phyloP scores from a whole-genome alignment of 139 green algal species.

The Zygnema cylindricum region DNA sequence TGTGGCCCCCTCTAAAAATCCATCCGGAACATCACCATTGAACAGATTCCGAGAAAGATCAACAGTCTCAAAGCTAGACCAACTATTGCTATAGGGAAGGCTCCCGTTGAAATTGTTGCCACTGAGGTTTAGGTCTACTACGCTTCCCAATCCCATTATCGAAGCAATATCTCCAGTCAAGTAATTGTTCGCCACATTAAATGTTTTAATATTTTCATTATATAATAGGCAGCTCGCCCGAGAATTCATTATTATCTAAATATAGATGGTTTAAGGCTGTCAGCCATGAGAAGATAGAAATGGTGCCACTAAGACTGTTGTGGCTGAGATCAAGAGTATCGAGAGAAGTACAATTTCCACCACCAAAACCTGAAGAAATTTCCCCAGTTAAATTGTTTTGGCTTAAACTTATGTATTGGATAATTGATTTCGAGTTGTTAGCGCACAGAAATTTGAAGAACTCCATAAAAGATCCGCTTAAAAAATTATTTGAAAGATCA shows the following conservation, averaged over 20 bases:
- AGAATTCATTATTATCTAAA: slow-evolving; percentile 18
- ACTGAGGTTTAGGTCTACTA: neutral
- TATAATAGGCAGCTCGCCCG: slow-evolving; percentile 14
- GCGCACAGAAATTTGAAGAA: neutral
- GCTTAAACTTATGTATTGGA: neutral
- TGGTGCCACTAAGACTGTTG: slow-evolving; percentile 18
- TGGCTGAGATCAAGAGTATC: neutral
- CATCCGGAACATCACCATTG: slow-evolving; percentile 12
- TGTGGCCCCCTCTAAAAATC: neutral
- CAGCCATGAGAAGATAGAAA: slow-evolving; percentile 11
- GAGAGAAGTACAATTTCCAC: neutral
- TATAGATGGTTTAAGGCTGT: neutral
- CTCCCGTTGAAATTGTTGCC: neutral
- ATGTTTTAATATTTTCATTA: neutral
- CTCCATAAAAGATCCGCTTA: neutral
- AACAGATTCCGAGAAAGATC: slow-evolving; percentile 19
- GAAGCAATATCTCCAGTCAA: neutral
- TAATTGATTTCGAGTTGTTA: neutral
- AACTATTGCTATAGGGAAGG: neutral
- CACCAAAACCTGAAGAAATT: neutral
- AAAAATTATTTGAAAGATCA: neutral
- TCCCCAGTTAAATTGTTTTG: slow-evolving; percentile 27
- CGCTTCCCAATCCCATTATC: neutral
- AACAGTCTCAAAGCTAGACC: neutral
- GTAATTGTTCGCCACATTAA: neutral